These are phyloP conservation scores for Hermanozyma aechmeae DNA, from an alignment of 805 yeast species.

Conservation along the genomic window DNA sequence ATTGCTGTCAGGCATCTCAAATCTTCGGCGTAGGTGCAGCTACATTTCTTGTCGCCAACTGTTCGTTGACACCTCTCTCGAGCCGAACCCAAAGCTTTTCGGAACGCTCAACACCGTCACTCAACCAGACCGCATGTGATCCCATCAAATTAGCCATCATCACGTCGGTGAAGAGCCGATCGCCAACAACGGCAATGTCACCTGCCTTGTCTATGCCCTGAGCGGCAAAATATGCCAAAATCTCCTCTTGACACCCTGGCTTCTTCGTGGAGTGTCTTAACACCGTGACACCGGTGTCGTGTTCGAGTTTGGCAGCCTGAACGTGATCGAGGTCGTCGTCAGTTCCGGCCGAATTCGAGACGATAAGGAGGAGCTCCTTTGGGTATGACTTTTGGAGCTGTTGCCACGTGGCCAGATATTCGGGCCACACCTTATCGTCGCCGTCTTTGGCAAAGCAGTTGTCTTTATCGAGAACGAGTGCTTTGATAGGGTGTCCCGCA, in stretches of 20 bases:
- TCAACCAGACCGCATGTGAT: slow-evolving; percentile 73
- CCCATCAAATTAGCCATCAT: slow-evolving; percentile 95
- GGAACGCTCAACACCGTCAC: slow-evolving; percentile 61
- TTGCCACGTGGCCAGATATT: slow-evolving; percentile 3
- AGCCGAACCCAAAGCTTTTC: slow-evolving; percentile 40
- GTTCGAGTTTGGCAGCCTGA: slow-evolving; percentile 58
- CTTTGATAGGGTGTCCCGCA: slow-evolving; percentile 42
- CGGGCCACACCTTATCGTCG: slow-evolving; percentile 72
- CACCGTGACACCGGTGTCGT: slow-evolving; percentile 58
- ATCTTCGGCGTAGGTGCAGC: too few species aligned
- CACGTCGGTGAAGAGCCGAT: slow-evolving; percentile 83
- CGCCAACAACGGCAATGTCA: slow-evolving; percentile 84
- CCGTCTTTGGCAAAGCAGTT: slow-evolving; percentile 88
- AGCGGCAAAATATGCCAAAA: slow-evolving; percentile 46
- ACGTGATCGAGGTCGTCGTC: slow-evolving; percentile 51
- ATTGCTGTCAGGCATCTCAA: too few species aligned
- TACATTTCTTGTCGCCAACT: slow-evolving; percentile 7
- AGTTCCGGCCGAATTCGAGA: slow-evolving; percentile 91
- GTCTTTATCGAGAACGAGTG: slow-evolving; percentile 86
- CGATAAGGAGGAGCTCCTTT: slow-evolving; percentile 57
- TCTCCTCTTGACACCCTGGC: slow-evolving; percentile 72
- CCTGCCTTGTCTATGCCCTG: slow-evolving; percentile 39
- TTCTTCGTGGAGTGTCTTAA: slow-evolving; percentile 67
- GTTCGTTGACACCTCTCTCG: slow-evolving; percentile 36
- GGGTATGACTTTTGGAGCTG: slow-evolving; percentile 21